A percentile compares a stretch with the other conserved stretches of the same genome.
Conservation (phyloP, 306 rosid genomes). For the Gynostemma pentaphyllum region DNA sequence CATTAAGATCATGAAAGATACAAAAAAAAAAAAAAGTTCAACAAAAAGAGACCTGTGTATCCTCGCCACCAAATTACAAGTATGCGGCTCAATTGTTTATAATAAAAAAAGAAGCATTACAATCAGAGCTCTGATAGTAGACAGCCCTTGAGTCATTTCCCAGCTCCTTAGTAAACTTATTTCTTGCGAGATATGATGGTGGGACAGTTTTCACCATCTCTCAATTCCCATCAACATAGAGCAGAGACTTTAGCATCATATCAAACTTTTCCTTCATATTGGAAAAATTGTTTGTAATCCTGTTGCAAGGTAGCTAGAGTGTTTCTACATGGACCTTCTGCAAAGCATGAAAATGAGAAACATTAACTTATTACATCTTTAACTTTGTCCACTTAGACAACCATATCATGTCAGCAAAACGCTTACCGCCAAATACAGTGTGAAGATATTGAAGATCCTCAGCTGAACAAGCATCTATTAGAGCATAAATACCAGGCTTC, state of each 20-base stretch:
- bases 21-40: too few species aligned
- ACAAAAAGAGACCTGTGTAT: too few species aligned
- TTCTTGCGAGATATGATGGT: not conserved
- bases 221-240: not conserved
- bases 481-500: slow-evolving; percentile 75
- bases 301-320: slow-evolving; percentile 52
- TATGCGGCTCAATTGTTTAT: too few species aligned
- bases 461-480: slow-evolving; percentile 55
- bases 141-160: not conserved
- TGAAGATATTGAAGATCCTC: slow-evolving; percentile 94
- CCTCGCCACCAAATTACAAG: too few species aligned
- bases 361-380: not conserved
- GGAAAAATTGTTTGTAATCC: slow-evolving; percentile 61
- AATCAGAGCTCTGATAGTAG: not conserved
- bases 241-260: not conserved
- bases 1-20: too few species aligned
- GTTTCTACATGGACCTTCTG: slow-evolving; percentile 98
- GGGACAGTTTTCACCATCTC: too few species aligned
- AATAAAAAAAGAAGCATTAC: too few species aligned
- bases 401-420: not conserved
- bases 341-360: slow-evolving; percentile 12
- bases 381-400: not conserved
- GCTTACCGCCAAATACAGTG: slow-evolving; percentile 78
- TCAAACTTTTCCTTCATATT: slow-evolving; percentile 75
- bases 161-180: not conserved